Evolutionary conservation across 83 land plant species (phyloP), one percentile per base, ranked within the genome.

Genomic region (Picea abies): DNA sequence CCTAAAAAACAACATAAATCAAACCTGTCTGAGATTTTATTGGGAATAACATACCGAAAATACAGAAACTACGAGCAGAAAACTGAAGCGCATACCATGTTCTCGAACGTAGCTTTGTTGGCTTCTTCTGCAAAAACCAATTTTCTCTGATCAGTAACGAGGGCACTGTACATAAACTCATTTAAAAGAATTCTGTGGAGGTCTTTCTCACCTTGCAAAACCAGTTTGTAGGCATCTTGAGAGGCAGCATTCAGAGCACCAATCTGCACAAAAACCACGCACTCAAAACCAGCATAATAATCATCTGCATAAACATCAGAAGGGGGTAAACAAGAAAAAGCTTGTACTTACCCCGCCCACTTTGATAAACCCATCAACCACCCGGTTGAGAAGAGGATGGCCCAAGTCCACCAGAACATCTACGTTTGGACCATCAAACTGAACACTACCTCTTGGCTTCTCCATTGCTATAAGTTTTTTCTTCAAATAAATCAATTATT

Each of bases 301-400:
- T 56, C 60, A 14, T 12, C 17, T 56, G 14, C 58, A 52, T 12
- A 11, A 52, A 12, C 14, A 52, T 12, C 15, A 52, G 60, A 14
- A 12, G 3, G 60, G 4, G 16, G 3, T 3, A 56, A 2, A 14
- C 14, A 14, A 3, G 14, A 56, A 2, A 10, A 52, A 56, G 3
- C 60, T 3, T 8, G 60, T 56, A 52, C 61, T 23, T 86, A 90
- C 92, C 32, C 91, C 32, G 35, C 91, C 92, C 69, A 90, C 84
- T 84, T 90, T 90, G 82, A 90, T 63, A 73, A 90, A 86, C 0
- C 92, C 92, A 79, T 90, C 91, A 15, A 90, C 84, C 29, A 88
- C 86, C 58, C 82, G 80, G 44, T 90, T 90, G 77, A 88, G 87
- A 41, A 90, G 83, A 0, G 91, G 89, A 60, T 90, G 83, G 9